A percentile compares a stretch with the other conserved stretches of the same genome.
Conservation (phyloP, 306 rosid species). For the Glycine soja region DNA sequence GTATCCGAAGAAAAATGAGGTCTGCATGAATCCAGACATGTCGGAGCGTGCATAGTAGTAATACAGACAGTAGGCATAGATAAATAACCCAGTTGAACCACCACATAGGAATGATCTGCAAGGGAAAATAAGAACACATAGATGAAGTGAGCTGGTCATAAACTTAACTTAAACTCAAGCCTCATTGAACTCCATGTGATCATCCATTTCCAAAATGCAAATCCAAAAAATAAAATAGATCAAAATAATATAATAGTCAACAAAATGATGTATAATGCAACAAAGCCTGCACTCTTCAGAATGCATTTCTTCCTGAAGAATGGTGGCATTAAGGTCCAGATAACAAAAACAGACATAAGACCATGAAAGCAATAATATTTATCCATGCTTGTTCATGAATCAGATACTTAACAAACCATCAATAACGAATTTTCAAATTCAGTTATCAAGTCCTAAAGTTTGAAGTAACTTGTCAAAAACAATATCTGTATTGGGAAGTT, state of each 20-base stretch:
- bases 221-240: constrained; percentile 13
- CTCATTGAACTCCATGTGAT: not conserved
- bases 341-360: no score
- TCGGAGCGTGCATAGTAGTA: constrained; percentile 61
- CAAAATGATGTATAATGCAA: no score
- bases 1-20: constrained; percentile 63
- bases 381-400: not conserved
- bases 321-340: no score
- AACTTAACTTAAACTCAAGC: not conserved
- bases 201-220: constrained; percentile 1
- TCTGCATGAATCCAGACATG: constrained; percentile 65
- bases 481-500: no score
- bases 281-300: no score
- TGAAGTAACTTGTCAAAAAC: no score
- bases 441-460: constrained; percentile 15
- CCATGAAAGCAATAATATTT: no score
- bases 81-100: constrained; percentile 62
- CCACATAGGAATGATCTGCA: constrained; percentile 62
- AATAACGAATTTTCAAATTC: constrained; percentile 9
- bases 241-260: constrained; percentile 11
- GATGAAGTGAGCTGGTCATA: constrained; percentile 31
- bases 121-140: constrained; percentile 34
- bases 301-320: no score
- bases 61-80: constrained; percentile 61
- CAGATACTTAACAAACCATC: not conserved